Evolutionary conservation across 169 alveolate genomes (phyloP).

Genomic region (Cryptosporidium muris): DNA sequence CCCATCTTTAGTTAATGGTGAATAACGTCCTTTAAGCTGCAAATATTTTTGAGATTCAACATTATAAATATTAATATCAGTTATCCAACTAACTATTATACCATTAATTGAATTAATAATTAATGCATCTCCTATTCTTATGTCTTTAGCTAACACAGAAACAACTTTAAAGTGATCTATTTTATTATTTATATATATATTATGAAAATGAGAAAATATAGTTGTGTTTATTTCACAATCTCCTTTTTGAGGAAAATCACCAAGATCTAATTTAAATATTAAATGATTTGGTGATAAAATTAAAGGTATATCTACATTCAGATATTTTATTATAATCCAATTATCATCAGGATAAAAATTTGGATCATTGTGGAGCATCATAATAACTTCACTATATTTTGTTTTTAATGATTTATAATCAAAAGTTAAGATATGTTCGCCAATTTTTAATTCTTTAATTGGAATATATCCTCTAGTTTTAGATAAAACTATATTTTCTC

Average conservation of each 20-base stretch:
- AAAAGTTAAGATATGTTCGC: conserved; percentile 18
- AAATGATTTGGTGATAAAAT: conserved; percentile 47
- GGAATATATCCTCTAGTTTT: conserved; percentile 36
- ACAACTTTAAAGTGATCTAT: neutral
- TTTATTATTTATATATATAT: neutral
- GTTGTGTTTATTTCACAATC: neutral
- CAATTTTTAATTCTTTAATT: conserved; percentile 18
- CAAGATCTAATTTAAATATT: conserved; percentile 25
- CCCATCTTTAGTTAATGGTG: conserved; percentile 53
- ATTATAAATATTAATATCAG: conserved; percentile 3
- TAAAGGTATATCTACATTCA: conserved; percentile 24
- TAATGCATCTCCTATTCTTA: conserved; percentile 25
- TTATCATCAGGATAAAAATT: conserved; percentile 27
- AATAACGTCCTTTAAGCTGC: conserved; percentile 5
- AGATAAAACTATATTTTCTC: conserved; percentile 9
- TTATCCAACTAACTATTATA: conserved; percentile 25
- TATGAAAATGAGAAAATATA: neutral
- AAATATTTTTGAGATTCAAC: neutral
- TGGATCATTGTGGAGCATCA: conserved; percentile 49
- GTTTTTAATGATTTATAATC: conserved; percentile 36
- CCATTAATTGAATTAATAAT: conserved; percentile 15
- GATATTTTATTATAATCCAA: conserved; percentile 33
- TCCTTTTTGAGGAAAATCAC: conserved; percentile 47
- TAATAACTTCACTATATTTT: conserved; percentile 19
- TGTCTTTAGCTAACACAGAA: conserved; percentile 39